Conservation (phyloP, 2,329 filamentous ascomycete species). For the Diaporthe citrichinensis region DNA sequence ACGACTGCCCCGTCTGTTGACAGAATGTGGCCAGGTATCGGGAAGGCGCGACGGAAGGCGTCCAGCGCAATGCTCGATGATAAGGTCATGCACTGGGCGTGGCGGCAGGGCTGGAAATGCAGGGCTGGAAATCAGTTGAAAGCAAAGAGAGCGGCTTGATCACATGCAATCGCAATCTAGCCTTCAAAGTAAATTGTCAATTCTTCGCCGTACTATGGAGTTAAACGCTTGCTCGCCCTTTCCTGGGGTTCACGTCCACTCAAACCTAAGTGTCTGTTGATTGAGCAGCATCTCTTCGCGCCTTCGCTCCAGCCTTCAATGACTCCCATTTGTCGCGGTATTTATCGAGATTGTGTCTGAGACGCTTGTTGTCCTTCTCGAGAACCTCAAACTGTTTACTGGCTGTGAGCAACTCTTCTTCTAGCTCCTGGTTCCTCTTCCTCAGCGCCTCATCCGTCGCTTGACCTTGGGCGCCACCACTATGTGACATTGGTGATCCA, state of each 20-base stretch:
- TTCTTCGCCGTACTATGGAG: neutral
- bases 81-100: neutral
- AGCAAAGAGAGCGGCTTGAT: neutral
- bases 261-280: slow-evolving; percentile 35
- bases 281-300: slow-evolving; percentile 58
- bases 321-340: slow-evolving; percentile 74
- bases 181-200: neutral
- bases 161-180: neutral
- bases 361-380: slow-evolving; percentile 72
- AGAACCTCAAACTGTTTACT: slow-evolving; percentile 75
- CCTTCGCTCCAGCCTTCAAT: slow-evolving; percentile 73
- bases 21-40: neutral
- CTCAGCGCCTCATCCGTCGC: slow-evolving; percentile 61
- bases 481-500: slow-evolving; percentile 62
- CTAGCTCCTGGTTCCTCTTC: slow-evolving; percentile 73
- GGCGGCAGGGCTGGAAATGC: neutral
- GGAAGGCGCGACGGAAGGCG: neutral
- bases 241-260: neutral
- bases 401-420: slow-evolving; percentile 73
- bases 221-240: neutral
- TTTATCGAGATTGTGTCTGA: slow-evolving; percentile 69
- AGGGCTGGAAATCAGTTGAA: neutral
- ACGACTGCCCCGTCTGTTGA: neutral
- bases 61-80: too few relatives aligned
- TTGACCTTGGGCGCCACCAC: slow-evolving; percentile 49